Evolutionary conservation across 305 asterid species (phyloP).

Genomic region (Andrographis paniculata): DNA sequence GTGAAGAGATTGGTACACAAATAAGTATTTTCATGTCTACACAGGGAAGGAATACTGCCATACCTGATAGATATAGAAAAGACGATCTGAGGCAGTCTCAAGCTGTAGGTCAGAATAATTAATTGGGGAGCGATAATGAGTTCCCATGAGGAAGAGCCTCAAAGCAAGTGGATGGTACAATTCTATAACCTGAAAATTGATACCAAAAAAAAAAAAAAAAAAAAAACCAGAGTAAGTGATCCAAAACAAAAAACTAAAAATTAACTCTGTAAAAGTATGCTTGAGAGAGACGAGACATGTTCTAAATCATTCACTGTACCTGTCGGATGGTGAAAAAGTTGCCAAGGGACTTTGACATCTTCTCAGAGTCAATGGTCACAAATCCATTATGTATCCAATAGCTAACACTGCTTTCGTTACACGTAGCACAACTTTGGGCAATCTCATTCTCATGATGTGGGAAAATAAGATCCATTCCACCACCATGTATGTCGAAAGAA

Average conservation of each 20-base stretch:
- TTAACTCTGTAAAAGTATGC: too few species aligned
- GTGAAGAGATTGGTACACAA: neutral
- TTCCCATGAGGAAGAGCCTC: constrained; percentile 79
- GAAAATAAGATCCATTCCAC: constrained; percentile 96
- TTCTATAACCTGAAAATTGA: constrained; percentile 61
- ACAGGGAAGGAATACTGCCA: constrained; percentile 8
- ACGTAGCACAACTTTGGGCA: constrained; percentile 98
- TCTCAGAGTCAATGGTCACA: constrained; percentile 86
- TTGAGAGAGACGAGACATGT: constrained; percentile 1
- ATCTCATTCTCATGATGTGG: constrained; percentile 99
- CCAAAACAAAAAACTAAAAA: too few species aligned
- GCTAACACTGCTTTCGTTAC: constrained; percentile 59
- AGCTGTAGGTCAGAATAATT: constrained; percentile 81
- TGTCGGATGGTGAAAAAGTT: constrained; percentile 94
- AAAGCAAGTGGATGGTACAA: constrained; percentile 89
- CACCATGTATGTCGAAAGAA: constrained; percentile 96
- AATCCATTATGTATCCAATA: constrained; percentile 98
- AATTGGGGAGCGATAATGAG: constrained; percentile 95
- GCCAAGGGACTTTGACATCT: constrained; percentile 98
- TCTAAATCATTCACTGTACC: constrained; percentile 31
- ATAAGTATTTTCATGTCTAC: constrained; percentile 5
- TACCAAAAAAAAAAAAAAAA: constrained; percentile 9
- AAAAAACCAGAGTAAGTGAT: too few species aligned
- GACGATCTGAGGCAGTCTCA: constrained; percentile 91
- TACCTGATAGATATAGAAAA: constrained; percentile 92